Evolutionary conservation across 768 basidiomycete species (phyloP).

Genomic region (Polyporus arcularius): DNA sequence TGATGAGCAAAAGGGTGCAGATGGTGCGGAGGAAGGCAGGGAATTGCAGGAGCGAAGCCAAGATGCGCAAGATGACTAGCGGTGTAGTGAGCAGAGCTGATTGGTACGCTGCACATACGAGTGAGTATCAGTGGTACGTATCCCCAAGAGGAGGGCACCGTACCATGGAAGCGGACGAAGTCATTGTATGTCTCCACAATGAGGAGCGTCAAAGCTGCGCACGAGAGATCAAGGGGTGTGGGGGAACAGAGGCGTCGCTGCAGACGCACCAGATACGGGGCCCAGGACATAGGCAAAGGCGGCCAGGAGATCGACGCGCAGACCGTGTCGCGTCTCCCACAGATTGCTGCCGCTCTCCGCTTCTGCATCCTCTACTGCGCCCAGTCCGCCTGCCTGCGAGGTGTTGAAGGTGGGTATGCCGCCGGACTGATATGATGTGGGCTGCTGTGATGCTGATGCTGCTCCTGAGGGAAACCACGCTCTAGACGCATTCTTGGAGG

Average conservation of each 20-base stretch:
- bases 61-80: slow-evolving; percentile 54
- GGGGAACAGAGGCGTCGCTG: background rate
- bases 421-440: slow-evolving; percentile 70
- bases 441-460: slow-evolving; percentile 31
- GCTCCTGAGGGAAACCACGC: slow-evolving; percentile 52
- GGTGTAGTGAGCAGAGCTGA: slow-evolving; percentile 72
- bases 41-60: slow-evolving; percentile 54
- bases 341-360: slow-evolving; percentile 47
- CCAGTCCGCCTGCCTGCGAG: slow-evolving; percentile 40
- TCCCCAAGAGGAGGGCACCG: slow-evolving; percentile 19
- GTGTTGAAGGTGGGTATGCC: slow-evolving; percentile 58
- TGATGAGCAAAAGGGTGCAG: slow-evolving; percentile 46
- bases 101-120: slow-evolving; percentile 63
- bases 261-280: slow-evolving; percentile 64
- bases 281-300: slow-evolving; percentile 68
- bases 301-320: slow-evolving; percentile 68
- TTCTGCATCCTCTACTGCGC: slow-evolving; percentile 39
- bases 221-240: background rate
- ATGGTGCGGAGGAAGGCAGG: slow-evolving; percentile 53
- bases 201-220: slow-evolving; percentile 59
- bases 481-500: slow-evolving; percentile 28
- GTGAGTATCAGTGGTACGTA: background rate
- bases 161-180: slow-evolving; percentile 78
- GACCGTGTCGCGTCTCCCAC: slow-evolving; percentile 71
- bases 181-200: slow-evolving; percentile 79